A percentile compares a stretch with the other conserved stretches of the same genome.
Conservation (phyloP, 371 early-diverging fungal genomes). For the Mortierella sp. region DNA sequence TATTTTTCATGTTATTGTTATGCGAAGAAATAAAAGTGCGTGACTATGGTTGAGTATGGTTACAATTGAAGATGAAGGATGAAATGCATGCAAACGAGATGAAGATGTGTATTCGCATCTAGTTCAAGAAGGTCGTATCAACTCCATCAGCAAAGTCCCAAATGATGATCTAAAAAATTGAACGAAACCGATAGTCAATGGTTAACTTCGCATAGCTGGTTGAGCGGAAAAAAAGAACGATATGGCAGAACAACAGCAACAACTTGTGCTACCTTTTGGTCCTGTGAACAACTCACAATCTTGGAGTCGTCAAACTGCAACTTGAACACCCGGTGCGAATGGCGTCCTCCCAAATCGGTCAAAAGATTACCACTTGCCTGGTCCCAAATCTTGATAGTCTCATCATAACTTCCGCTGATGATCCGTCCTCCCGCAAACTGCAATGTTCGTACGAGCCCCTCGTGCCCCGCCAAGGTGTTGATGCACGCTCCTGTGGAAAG, state of each 20-base stretch:
- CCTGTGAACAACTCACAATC: slow-evolving; percentile 88
- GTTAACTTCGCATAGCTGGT: neutral
- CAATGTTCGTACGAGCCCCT: slow-evolving; percentile 84
- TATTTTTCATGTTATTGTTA: neutral
- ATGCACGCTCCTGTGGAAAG: slow-evolving; percentile 76
- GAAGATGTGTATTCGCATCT: neutral
- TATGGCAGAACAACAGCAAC: neutral
- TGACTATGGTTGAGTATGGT: neutral
- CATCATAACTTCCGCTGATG: slow-evolving; percentile 89
- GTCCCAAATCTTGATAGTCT: slow-evolving; percentile 89
- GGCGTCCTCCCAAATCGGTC: slow-evolving; percentile 67
- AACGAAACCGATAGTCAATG: neutral
- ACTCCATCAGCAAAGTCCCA: slow-evolving; percentile 84
- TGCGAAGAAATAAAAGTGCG: neutral
- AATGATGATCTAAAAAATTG: slow-evolving; percentile 68
- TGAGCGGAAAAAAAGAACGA: neutral
- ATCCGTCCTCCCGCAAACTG: slow-evolving; percentile 74
- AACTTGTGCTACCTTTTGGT: slow-evolving; percentile 62
- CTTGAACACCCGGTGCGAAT: slow-evolving; percentile 87
- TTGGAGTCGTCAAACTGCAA: slow-evolving; percentile 85
- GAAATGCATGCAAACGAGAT: neutral
- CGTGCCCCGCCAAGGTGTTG: slow-evolving; percentile 79
- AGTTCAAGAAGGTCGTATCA: slow-evolving; percentile 70
- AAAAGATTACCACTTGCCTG: slow-evolving; percentile 67
- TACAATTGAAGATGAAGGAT: neutral